A percentile compares a stretch with the other conserved stretches of the same genome.
Evolutionary conservation across 768 basidiomycete species (phyloP).

Genomic region (Lentinula sp.): DNA sequence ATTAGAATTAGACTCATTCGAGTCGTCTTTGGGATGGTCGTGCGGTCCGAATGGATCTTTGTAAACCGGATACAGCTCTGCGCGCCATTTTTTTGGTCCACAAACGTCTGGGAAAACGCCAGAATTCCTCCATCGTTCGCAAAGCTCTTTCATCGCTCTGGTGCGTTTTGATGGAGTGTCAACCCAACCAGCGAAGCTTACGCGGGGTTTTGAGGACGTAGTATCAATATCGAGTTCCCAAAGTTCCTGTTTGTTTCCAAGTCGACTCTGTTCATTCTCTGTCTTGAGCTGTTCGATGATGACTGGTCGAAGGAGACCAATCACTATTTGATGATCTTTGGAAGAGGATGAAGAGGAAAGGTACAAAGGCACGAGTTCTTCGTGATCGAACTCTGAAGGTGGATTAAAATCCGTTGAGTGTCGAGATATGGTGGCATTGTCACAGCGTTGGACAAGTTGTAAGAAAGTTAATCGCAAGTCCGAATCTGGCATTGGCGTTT

Average conservation of each 20-base stretch:
- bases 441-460: slow-evolving; percentile 60
- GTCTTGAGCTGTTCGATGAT: slow-evolving; percentile 46
- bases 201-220: slow-evolving; percentile 6
- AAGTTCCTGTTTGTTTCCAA: slow-evolving; percentile 22
- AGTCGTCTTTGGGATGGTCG: slow-evolving; percentile 35
- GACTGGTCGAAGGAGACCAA: slow-evolving; percentile 55
- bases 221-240: slow-evolving; percentile 29
- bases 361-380: slow-evolving; percentile 50
- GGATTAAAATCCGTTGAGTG: slow-evolving; percentile 21
- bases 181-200: slow-evolving; percentile 48
- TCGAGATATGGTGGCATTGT: slow-evolving; percentile 53
- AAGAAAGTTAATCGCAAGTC: slow-evolving; percentile 39
- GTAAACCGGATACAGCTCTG: slow-evolving; percentile 79
- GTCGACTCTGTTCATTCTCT: slow-evolving; percentile 38
- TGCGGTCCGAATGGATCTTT: slow-evolving; percentile 58
- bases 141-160: slow-evolving; percentile 55
- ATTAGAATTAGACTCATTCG: slow-evolving; percentile 52
- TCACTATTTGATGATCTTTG: slow-evolving; percentile 36
- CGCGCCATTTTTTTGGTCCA: slow-evolving; percentile 76
- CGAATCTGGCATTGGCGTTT: neutral
- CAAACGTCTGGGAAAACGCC: slow-evolving; percentile 59
- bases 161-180: slow-evolving; percentile 54
- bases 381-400: slow-evolving; percentile 20
- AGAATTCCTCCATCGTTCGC: slow-evolving; percentile 69
- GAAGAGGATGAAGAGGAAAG: slow-evolving; percentile 36